Evolutionary conservation across 805 yeast genomes (phyloP).

Genomic region (Kodamaea kaohsiungensis): DNA sequence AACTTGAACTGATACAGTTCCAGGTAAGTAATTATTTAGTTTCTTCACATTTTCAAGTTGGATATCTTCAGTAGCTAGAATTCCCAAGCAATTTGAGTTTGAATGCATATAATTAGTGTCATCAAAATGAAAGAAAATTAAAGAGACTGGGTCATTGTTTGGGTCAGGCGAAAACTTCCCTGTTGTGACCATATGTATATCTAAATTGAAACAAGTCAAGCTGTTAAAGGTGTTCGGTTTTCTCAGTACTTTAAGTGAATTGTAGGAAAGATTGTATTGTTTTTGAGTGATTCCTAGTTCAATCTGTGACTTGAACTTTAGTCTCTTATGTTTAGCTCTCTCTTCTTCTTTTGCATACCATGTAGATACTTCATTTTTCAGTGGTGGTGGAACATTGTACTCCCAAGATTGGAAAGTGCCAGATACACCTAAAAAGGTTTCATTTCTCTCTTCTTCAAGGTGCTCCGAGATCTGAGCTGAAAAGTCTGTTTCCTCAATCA

Average conservation of each 20-base stretch:
- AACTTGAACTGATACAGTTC: constrained; percentile 13
- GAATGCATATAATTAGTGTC: constrained; percentile 27
- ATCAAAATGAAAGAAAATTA: constrained; percentile 66
- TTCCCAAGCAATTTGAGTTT: neutral
- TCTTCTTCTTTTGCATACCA: constrained; percentile 31
- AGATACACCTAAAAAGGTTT: neutral
- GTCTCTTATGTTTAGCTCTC: constrained; percentile 13
- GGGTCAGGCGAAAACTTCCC: constrained; percentile 63
- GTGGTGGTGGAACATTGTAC: constrained; percentile 52
- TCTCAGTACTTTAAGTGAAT: constrained; percentile 30
- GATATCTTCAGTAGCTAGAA: neutral
- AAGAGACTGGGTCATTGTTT: constrained; percentile 50
- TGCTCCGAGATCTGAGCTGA: constrained; percentile 5
- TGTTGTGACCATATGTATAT: constrained; percentile 64
- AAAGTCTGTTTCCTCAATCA: constrained; percentile 7
- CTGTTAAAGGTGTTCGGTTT: constrained; percentile 44
- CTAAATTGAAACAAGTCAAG: constrained; percentile 63
- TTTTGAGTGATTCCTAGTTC: constrained; percentile 46
- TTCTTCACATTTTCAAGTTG: neutral
- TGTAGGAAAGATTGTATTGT: constrained; percentile 40
- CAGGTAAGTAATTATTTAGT: neutral
- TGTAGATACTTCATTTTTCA: constrained; percentile 31
- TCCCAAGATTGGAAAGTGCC: constrained; percentile 36
- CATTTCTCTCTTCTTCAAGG: neutral
- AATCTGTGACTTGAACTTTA: constrained; percentile 49